Base-by-base conservation (phyloP, 1,139 yeast genomes). In the Pichia cactophila region DNA sequence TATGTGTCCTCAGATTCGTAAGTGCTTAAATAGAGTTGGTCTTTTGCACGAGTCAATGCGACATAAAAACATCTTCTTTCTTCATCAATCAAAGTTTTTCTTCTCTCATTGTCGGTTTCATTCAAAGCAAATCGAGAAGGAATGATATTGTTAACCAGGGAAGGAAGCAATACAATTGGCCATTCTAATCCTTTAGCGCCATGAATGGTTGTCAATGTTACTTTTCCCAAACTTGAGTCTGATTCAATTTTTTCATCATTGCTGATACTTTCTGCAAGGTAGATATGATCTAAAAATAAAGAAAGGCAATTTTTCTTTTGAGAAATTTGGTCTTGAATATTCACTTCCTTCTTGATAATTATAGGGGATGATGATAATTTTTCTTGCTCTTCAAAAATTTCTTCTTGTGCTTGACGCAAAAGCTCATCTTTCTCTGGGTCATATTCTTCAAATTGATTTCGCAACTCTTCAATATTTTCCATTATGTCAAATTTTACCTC, bases 141-240 rank as follows among this genome's bases (percentile, higher is more conserved):
- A 43, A 64, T 48, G 42, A 63, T 50, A 39, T 81, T 80, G 45
- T 83, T 86, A 16, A 78, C 71, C 29, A 85, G 67, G 0, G 85
- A 83, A 0, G 95, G 90, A 12, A 88, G 76, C 61, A 88, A 86
- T 0, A 92, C 97, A 6, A 86, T 78, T 0, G 95, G 92, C 97
- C 97, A 92, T 64, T 92, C 97, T 5, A 89, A 70, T 1, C 97
- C 97, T 62, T 92, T 92, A 2, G 97, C 81, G 0, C 90, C 88
- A 64, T 92, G 98, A 14, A 92, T 84, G 0, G 97, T 92, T 2
- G 65, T 75, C 46, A 46, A 76, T 0, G 61, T 62, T 0, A 78
- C 74, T 50, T 64, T 58, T 2, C 62, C 58, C 4, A 33, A 33
- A 11, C 28, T 41, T 12, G 53, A 44, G 2, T 49, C 48, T 10